These are phyloP conservation scores for Zygotorulaspora danielsina DNA, from an alignment of 805 yeast species.

Conservation along the genomic window DNA sequence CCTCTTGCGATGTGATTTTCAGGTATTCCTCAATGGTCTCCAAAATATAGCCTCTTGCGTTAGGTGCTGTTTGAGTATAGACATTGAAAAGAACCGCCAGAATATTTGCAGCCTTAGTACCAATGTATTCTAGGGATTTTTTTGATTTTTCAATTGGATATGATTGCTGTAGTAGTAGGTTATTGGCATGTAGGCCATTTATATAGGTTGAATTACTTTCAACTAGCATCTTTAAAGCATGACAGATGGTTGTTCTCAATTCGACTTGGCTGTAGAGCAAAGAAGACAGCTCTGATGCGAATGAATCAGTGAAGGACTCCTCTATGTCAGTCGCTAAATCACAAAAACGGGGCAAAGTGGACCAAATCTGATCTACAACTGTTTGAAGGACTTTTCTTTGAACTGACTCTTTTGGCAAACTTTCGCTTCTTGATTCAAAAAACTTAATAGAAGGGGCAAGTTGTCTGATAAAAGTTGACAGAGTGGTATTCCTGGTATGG, in stretches of 20 bases:
- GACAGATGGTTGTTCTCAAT: slow-evolving; percentile 77
- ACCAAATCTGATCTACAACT: slow-evolving; percentile 87
- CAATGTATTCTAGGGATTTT: slow-evolving; percentile 56
- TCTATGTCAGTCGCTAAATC: slow-evolving; percentile 76
- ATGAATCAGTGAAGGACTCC: slow-evolving; percentile 61
- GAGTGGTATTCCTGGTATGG: slow-evolving; percentile 65
- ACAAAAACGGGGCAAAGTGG: slow-evolving; percentile 82
- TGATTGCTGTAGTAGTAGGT: slow-evolving; percentile 53
- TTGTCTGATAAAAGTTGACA: slow-evolving; percentile 57
- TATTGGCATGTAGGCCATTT: slow-evolving; percentile 54
- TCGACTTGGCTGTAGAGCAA: slow-evolving; percentile 69
- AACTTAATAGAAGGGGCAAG: slow-evolving; percentile 62
- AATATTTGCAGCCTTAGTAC: slow-evolving; percentile 65
- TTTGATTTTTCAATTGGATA: slow-evolving; percentile 56
- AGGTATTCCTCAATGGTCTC: slow-evolving; percentile 83
- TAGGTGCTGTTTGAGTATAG: slow-evolving; percentile 82
- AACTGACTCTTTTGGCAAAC: slow-evolving; percentile 51
- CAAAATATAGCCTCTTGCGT: slow-evolving; percentile 74
- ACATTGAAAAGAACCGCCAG: slow-evolving; percentile 88
- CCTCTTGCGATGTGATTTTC: slow-evolving; percentile 61
- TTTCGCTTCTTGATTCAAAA: slow-evolving; percentile 47
- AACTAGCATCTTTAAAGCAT: slow-evolving; percentile 70
- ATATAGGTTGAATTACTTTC: slow-evolving; percentile 61
- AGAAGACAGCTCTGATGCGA: slow-evolving; percentile 74
- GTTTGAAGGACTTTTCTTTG: slow-evolving; percentile 78